Evolutionary conservation across 805 yeast species (phyloP), one percentile per base, ranked within the genome.

Genomic region (Tetrapisispora iriomotensis): DNA sequence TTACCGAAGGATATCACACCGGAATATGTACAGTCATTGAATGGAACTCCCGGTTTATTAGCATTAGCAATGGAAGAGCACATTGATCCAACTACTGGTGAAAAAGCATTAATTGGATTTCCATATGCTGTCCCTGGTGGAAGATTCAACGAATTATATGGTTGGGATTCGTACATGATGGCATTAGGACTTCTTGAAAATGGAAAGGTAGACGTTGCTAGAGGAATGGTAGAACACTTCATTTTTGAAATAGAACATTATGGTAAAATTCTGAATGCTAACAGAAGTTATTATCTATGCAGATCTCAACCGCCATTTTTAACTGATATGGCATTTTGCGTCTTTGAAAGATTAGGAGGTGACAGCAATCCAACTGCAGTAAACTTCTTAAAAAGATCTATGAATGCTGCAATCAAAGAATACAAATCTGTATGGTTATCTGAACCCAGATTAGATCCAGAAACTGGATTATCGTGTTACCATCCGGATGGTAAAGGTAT

Each of bases 81-180:
- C 19, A 54, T 60, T 30, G 77, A 77, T 46, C 77, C 81, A 6
- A 51, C 63, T 3, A 62, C 71, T 1, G 74, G 77, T 41, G 72
- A 74, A 28, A 54, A 54, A 13, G 66, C 70, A 9, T 51, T 81
- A 33, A 66, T 72, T 28, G 85, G 87, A 14, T 77, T 72, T 53
- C 95, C 95, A 0, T 90, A 90, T 60, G 82, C 86, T 15, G 97
- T 90, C 15, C 98, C 98, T 1, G 98, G 98, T 17, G 97, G 98
- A 21, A 69, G 98, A 46, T 90, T 90, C 62, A 92, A 92, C 64
- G 98, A 90, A 64, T 72, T 87, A 42, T 90, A 92, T 55, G 98
- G 97, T 12, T 90, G 98, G 98, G 98, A 90, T 59, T 86, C 96
- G 2, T 90, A 92, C 56, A 84, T 92, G 81, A 87, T 81, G 55